phyloP scores from a whole-genome alignment of 345 rosid genomes.

The Hevea brasiliensis region DNA sequence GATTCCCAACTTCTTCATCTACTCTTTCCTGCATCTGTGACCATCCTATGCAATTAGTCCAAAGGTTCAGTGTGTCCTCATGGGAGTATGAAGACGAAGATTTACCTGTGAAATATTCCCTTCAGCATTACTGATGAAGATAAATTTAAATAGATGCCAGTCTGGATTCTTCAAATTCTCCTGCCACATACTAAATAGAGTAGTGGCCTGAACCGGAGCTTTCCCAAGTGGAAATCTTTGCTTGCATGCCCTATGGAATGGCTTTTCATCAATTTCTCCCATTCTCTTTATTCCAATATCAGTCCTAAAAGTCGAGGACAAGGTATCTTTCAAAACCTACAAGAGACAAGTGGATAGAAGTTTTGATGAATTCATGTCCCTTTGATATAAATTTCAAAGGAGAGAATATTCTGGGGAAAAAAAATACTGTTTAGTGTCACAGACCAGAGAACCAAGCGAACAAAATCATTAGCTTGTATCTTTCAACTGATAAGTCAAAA shows the following conservation, averaged over 20 bases:
- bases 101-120: conserved; percentile 43
- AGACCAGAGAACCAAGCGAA: not conserved
- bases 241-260: conserved; percentile 53
- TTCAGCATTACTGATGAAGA: conserved; percentile 27
- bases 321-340: conserved; percentile 52
- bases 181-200: conserved; percentile 71
- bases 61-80: not conserved
- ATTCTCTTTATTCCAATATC: conserved; percentile 65
- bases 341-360: not conserved
- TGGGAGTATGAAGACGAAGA: not conserved
- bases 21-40: conserved; percentile 56
- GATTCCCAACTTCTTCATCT: conserved; percentile 66
- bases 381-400: not conserved
- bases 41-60: not conserved
- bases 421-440: not conserved
- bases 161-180: conserved; percentile 49
- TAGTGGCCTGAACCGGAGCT: conserved; percentile 47
- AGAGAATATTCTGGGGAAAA: conserved; percentile 1
- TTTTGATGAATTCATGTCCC: not conserved
- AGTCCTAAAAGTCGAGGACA: conserved; percentile 27
- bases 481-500: no score
- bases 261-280: conserved; percentile 73
- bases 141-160: conserved; percentile 74
- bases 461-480: not conserved
- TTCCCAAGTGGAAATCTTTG: conserved; percentile 48